These are phyloP conservation scores for Carex scoparia DNA, from an alignment of 176 grass and related monocot species.

Conservation along the genomic window DNA sequence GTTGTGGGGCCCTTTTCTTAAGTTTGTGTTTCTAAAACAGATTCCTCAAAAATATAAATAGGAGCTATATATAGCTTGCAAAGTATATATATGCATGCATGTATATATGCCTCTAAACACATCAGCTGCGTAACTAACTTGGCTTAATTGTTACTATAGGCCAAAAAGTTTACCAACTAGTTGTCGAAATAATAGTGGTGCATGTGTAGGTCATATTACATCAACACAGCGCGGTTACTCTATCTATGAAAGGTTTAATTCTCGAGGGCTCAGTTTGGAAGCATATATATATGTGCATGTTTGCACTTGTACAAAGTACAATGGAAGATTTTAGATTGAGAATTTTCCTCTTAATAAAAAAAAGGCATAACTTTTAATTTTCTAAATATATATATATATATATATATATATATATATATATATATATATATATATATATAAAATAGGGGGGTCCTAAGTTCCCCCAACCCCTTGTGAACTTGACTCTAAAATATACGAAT, in stretches of 20 bases:
- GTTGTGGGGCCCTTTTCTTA: neutral
- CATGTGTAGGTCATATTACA: neutral
- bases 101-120: neutral
- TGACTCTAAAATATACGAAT: no score
- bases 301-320: neutral
- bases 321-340: neutral
- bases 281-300: no score
- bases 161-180: neutral
- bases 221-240: neutral
- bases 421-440: no score
- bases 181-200: neutral
- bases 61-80: neutral
- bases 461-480: no score
- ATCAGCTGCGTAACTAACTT: neutral
- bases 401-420: no score
- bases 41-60: neutral
- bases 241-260: neutral
- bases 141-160: neutral
- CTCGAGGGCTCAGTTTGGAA: neutral
- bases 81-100: no score
- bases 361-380: neutral
- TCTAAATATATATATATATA: no score
- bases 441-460: no score
- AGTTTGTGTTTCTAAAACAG: neutral
- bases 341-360: neutral